Base-by-base conservation (phyloP, 2,329 filamentous ascomycete species). In the Fusarium graminum region DNA sequence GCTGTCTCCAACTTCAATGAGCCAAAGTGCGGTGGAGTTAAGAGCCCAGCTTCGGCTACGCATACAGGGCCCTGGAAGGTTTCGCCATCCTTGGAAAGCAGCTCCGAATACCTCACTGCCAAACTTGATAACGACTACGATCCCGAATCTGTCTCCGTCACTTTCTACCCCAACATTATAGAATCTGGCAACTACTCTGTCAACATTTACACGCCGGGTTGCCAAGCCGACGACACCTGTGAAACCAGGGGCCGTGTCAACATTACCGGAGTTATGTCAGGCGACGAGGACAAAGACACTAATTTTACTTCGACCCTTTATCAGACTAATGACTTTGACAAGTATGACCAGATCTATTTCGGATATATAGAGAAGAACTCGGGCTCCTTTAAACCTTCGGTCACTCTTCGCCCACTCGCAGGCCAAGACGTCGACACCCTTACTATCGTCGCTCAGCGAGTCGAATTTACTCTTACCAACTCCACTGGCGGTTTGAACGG, bases 321-420 rank as follows among this genome's bases (percentile, higher is more conserved):
- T 75, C 95, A 99, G 78, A 97, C 94, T 17, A 99, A 99, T 79
- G 86, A 96, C 75, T 96, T 90, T 76, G 94, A 98, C 82, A 99
- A 99, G 78, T 98, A 97, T 74, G 95, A 99, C 75, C 89, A 92
- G 69, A 89, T 99, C 59, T 97, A 93, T 79, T 91, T 90, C 68
- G 95, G 94, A 44, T 88, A 88, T 68, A 88, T 99, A 52, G 93
- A 98, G 74, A 89, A 89, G 52, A 88, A 86, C 52, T 90, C 87
- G 11, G 82, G 81, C 64, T 86, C 85, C 19, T 97, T 97, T 82
- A 89, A 89, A 40, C 93, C 94, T 14, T 87, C 87, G 6, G 88
- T 99, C 51, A 97, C 91, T 0, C 80, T 99, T 42, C 85, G 88
- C 0, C 91, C 94, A 6, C 81, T 88, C 22, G 76, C 84, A 30